Evolutionary conservation across 2,329 filamentous ascomycete species (phyloP).

Genomic region (Cladosporium sp.): DNA sequence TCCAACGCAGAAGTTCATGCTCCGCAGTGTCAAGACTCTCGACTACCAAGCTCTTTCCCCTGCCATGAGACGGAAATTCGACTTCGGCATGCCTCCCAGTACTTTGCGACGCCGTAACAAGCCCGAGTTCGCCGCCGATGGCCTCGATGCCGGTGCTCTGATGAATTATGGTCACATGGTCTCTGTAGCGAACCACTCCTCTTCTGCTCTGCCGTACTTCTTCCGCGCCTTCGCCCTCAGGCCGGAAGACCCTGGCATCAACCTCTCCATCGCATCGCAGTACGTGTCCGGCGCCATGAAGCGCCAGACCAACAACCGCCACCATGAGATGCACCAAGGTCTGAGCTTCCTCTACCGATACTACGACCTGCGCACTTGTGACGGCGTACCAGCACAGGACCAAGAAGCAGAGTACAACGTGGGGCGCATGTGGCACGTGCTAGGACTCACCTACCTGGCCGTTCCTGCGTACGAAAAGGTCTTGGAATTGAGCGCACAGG

Average conservation of each 20-base stretch:
- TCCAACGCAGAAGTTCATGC: constrained; percentile 84
- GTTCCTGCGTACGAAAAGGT: constrained; percentile 69
- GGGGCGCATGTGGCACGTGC: constrained; percentile 71
- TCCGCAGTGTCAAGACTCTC: constrained; percentile 88
- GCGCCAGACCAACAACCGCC: constrained; percentile 83
- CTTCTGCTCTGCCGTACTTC: constrained; percentile 85
- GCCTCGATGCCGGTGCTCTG: constrained; percentile 76
- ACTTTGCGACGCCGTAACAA: constrained; percentile 38
- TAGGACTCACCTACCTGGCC: constrained; percentile 73
- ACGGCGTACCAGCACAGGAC: constrained; percentile 39
- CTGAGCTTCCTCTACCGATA: constrained; percentile 78
- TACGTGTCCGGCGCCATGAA: constrained; percentile 91
- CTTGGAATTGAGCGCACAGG: constrained; percentile 52
- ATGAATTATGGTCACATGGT: constrained; percentile 90
- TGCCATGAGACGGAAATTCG: constrained; percentile 48
- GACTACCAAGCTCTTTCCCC: constrained; percentile 67
- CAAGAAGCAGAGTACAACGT: constrained; percentile 82
- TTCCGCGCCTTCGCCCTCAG: constrained; percentile 67
- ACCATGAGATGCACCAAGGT: constrained; percentile 84
- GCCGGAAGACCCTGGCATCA: constrained; percentile 74
- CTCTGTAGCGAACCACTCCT: constrained; percentile 79
- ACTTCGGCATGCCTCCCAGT: constrained; percentile 45
- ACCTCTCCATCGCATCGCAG: constrained; percentile 77
- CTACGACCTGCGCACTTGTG: constrained; percentile 58
- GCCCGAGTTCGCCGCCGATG: constrained; percentile 33